Conservation (phyloP, 805 yeast species). For the Pichia deserticola region DNA sequence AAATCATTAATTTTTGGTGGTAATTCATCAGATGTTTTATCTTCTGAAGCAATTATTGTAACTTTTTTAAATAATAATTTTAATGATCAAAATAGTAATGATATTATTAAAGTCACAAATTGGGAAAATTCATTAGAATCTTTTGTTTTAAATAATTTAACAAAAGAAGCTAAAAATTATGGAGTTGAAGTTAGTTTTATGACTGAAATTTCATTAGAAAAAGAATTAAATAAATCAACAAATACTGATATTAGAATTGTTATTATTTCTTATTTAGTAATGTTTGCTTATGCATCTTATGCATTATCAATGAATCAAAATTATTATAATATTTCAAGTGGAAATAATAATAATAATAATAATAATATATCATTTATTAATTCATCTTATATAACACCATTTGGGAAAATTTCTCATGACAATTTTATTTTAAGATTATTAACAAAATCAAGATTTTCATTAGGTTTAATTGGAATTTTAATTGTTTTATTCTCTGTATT, state of each 20-base stretch:
- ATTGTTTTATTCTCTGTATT: slow-evolving; percentile 76
- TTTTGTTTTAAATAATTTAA: slow-evolving; percentile 37
- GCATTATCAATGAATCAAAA: slow-evolving; percentile 37
- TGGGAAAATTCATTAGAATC: slow-evolving; percentile 72
- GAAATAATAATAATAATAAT: not conserved
- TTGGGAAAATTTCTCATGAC: slow-evolving; percentile 6
- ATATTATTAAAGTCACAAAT: slow-evolving; percentile 32
- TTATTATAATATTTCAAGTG: too few relatives aligned
- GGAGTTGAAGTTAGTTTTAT: slow-evolving; percentile 65
- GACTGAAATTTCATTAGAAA: slow-evolving; percentile 77
- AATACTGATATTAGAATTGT: slow-evolving; percentile 72
- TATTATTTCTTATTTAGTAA: slow-evolving; percentile 64
- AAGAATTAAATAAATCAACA: slow-evolving; percentile 76
- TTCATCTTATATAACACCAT: slow-evolving; percentile 2
- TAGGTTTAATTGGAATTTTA: slow-evolving; percentile 79
- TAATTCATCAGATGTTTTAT: slow-evolving; percentile 35
- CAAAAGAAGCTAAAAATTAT: slow-evolving; percentile 37
- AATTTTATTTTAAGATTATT: slow-evolving; percentile 18
- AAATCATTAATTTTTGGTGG: slow-evolving; percentile 67
- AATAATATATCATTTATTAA: slow-evolving; percentile 1
- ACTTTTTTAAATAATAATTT: slow-evolving; percentile 62
- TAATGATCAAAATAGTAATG: slow-evolving; percentile 34
- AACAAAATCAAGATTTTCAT: slow-evolving; percentile 53
- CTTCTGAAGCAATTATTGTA: slow-evolving; percentile 66
- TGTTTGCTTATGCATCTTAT: slow-evolving; percentile 84